phyloP scores from a whole-genome alignment of 768 basidiomycete genomes.

The Pleurotus giganteus region DNA sequence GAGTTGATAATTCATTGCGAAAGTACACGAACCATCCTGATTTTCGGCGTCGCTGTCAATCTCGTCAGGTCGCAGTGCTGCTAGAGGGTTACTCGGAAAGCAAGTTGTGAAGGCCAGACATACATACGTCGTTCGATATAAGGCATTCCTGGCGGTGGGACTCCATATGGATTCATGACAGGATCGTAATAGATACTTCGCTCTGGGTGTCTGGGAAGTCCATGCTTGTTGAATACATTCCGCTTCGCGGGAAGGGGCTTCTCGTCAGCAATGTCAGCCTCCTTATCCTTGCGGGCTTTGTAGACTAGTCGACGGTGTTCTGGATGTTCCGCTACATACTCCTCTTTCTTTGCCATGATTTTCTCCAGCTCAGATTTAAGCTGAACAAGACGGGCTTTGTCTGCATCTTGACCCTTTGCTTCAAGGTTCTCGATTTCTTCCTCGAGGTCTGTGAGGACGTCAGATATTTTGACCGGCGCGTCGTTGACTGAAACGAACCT shows the following conservation, averaged over 20 bases:
- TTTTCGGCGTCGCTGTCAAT: slow-evolving; percentile 61
- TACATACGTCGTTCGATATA: slow-evolving; percentile 82
- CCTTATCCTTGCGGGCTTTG: slow-evolving; percentile 45
- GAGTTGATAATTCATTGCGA: background rate
- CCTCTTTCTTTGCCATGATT: slow-evolving; percentile 85
- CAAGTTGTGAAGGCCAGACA: background rate
- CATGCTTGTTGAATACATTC: slow-evolving; percentile 78
- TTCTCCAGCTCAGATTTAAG: slow-evolving; percentile 78
- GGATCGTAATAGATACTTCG: slow-evolving; percentile 91
- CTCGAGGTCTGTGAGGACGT: slow-evolving; percentile 60
- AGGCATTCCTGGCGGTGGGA: slow-evolving; percentile 96
- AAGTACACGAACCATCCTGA: slow-evolving; percentile 33
- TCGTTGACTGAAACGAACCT: slow-evolving; percentile 35
- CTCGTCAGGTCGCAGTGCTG: slow-evolving; percentile 64
- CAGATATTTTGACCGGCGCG: background rate
- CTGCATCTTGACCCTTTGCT: slow-evolving; percentile 41
- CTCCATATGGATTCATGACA: slow-evolving; percentile 90
- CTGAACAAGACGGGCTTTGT: slow-evolving; percentile 64
- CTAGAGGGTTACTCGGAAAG: slow-evolving; percentile 3
- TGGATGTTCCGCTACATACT: slow-evolving; percentile 90
- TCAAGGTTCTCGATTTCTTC: slow-evolving; percentile 74
- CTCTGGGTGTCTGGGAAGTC: slow-evolving; percentile 87
- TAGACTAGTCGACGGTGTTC: slow-evolving; percentile 88
- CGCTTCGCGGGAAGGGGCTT: slow-evolving; percentile 45
- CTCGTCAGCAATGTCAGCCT: slow-evolving; percentile 40